A percentile compares a stretch with the other conserved stretches of the same genome.
phyloP scores from a whole-genome alignment of 768 basidiomycete species.

The Boletus reticulatus region DNA sequence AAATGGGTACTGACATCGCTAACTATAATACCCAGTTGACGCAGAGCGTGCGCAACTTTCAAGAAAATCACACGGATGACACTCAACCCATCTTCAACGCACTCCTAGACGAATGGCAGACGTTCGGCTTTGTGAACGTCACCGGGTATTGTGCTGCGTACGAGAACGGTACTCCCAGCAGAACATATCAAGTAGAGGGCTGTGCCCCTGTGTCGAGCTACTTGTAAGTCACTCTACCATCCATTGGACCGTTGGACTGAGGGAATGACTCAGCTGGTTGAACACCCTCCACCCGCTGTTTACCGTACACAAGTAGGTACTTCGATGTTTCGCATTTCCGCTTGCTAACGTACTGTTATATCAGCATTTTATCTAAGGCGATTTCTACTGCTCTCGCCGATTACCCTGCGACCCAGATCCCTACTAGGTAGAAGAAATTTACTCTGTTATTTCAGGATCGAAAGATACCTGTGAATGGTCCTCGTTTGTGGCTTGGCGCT shows the following conservation, averaged over 20 bases:
- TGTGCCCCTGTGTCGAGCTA: slow-evolving; percentile 65
- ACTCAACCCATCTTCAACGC: slow-evolving; percentile 58
- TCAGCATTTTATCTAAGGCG: slow-evolving; percentile 51
- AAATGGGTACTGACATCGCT: slow-evolving; percentile 36
- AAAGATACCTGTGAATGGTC: not conserved
- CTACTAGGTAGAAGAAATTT: slow-evolving; percentile 4
- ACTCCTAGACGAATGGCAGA: slow-evolving; percentile 49
- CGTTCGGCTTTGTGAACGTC: slow-evolving; percentile 55
- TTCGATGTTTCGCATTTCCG: not conserved
- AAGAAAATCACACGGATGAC: slow-evolving; percentile 42
- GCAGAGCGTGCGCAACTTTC: slow-evolving; percentile 38
- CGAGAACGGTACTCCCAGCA: slow-evolving; percentile 51
- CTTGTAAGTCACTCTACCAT: slow-evolving; percentile 45
- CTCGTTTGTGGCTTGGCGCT: not conserved
- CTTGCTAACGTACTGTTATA: not conserved
- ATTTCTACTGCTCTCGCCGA: slow-evolving; percentile 45
- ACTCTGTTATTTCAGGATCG: not conserved
- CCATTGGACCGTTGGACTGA: not conserved
- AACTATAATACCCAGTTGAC: slow-evolving; percentile 52
- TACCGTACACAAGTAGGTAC: slow-evolving; percentile 56
- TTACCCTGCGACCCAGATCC: slow-evolving; percentile 19
- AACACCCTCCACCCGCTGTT: slow-evolving; percentile 61
- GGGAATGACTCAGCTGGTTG: slow-evolving; percentile 45
- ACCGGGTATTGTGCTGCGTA: slow-evolving; percentile 62
- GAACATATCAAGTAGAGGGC: slow-evolving; percentile 51